Conservation (phyloP, 805 yeast species). For the Wickerhamiella musiphila region DNA sequence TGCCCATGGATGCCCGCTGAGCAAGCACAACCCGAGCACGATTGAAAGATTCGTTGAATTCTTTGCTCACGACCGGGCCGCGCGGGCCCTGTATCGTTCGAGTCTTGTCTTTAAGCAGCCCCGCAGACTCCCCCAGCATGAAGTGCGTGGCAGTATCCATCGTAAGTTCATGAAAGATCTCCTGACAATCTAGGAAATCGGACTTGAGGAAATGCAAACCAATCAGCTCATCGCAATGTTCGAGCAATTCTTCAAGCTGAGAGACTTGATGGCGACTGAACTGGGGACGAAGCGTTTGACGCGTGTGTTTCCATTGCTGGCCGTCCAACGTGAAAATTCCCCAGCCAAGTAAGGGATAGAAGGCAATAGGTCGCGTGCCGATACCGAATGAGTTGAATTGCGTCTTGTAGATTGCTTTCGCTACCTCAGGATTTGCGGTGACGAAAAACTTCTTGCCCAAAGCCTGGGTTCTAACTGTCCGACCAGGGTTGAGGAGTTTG, state of each 20-base stretch:
- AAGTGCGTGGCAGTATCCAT: constrained; percentile 20
- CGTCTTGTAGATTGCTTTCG: constrained; percentile 18
- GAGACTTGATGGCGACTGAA: constrained; percentile 21
- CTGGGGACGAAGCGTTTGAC: constrained; percentile 23
- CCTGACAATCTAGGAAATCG: constrained; percentile 9
- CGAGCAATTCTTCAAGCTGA: constrained; percentile 15
- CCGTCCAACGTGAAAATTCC: constrained; percentile 24
- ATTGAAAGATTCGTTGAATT: too few species aligned
- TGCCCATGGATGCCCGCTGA: constrained; percentile 13
- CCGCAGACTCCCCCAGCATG: constrained; percentile 14
- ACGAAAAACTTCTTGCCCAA: constrained; percentile 15
- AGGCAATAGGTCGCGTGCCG: constrained; percentile 15
- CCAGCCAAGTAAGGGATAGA: constrained; percentile 19
- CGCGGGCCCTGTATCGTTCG: constrained; percentile 6
- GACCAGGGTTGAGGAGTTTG: too few species aligned
- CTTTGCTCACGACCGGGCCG: too few species aligned
- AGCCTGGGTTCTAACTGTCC: too few species aligned
- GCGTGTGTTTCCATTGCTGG: constrained; percentile 23
- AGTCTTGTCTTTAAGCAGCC: constrained; percentile 8
- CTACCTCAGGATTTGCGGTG: constrained; percentile 17
- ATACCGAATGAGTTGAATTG: constrained; percentile 19
- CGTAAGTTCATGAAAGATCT: constrained; percentile 12
- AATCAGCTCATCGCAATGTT: constrained; percentile 16
- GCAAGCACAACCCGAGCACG: too few species aligned
- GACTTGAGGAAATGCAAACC: constrained; percentile 2